Conservation (phyloP, 176 grass and related monocot species). For the Cenchrus fungigraminus region DNA sequence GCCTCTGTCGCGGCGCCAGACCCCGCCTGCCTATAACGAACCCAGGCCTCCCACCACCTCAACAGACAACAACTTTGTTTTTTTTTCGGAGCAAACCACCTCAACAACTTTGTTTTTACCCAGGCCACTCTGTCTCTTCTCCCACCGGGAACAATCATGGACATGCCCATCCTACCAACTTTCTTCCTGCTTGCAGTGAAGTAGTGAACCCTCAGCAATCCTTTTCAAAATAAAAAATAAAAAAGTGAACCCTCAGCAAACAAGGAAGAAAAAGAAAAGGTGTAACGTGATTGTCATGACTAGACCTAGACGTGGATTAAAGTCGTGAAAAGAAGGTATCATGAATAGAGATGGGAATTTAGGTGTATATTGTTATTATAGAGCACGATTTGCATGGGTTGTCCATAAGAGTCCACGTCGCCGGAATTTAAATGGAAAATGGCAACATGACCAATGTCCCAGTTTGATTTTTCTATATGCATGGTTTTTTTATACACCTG, state of each 20-base stretch:
- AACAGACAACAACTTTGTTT: no score
- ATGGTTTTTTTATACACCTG: no score
- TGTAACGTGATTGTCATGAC: not conserved
- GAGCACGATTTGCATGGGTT: not conserved
- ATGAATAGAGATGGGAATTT: not conserved
- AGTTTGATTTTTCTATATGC: no score
- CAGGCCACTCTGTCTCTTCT: slow-evolving; percentile 9
- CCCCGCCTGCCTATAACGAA: not conserved
- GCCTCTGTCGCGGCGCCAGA: slow-evolving; percentile 18
- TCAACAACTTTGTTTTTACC: not conserved
- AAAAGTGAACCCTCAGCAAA: not conserved
- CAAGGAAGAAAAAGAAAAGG: not conserved
- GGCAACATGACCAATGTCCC: no score
- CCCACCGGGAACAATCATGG: not conserved
- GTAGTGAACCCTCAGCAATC: not conserved
- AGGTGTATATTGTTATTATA: not conserved
- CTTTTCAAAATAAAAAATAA: no score
- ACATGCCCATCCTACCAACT: slow-evolving; percentile 6
- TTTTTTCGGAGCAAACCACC: not conserved
- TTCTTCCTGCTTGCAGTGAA: no score
- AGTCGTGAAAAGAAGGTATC: not conserved
- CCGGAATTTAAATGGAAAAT: no score
- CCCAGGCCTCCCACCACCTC: no score
- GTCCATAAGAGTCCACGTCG: not conserved
- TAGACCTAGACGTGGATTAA: not conserved